Evolutionary conservation across 1,284 basidiomycete genomes (phyloP).

Genomic region (Marasmius oreades): DNA sequence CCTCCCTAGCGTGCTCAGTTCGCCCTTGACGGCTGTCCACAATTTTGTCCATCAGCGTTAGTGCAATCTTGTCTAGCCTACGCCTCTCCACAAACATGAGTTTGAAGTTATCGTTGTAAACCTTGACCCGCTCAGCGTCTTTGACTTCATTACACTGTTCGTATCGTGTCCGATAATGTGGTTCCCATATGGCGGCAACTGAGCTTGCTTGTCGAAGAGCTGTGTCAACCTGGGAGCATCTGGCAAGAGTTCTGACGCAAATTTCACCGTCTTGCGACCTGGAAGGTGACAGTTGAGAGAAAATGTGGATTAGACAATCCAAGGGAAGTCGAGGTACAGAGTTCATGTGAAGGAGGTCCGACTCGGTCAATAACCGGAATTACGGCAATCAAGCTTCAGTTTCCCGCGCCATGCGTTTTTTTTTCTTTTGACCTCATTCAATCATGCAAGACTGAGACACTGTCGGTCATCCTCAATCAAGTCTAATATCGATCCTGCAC

Average conservation of each 20-base stretch:
- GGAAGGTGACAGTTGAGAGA: constrained; percentile 9
- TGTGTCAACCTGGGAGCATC: constrained; percentile 6
- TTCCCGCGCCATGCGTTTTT: no score
- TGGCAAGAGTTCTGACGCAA: constrained; percentile 5
- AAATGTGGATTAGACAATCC: constrained; percentile 13
- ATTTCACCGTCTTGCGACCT: constrained; percentile 3
- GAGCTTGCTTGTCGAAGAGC: constrained; percentile 13
- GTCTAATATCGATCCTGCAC: no score
- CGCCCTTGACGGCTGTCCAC: constrained; percentile 30
- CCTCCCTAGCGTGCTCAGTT: constrained; percentile 30
- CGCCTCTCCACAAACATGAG: constrained; percentile 42
- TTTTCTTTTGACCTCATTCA: no score
- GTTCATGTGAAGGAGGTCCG: not conserved
- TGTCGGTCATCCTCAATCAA: no score
- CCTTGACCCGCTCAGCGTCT: constrained; percentile 32
- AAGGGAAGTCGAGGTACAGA: constrained; percentile 11
- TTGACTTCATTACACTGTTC: constrained; percentile 32
- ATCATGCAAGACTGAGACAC: no score
- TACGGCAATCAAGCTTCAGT: not conserved
- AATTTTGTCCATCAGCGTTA: constrained; percentile 39
- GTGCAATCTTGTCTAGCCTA: constrained; percentile 38
- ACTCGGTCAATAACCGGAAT: not conserved
- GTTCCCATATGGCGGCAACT: constrained; percentile 40
- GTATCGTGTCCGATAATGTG: constrained; percentile 47
- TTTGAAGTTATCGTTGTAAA: constrained; percentile 38